Conservation (phyloP, 2,329 filamentous ascomycete species). For the Colletotrichum incanum region DNA sequence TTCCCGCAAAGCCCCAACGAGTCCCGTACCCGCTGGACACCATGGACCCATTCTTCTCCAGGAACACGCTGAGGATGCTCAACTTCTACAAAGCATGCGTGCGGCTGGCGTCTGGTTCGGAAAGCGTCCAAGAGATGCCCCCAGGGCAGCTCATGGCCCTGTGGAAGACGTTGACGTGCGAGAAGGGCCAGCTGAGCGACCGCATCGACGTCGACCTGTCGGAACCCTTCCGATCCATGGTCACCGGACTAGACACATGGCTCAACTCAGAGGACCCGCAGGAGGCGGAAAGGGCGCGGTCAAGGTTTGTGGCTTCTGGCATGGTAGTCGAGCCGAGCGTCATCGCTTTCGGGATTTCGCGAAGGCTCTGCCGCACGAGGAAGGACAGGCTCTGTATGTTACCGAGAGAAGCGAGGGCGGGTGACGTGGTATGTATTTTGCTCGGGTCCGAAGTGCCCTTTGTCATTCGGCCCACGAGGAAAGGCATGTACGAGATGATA, state of each 20-base stretch:
- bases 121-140: constrained; percentile 16
- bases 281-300: constrained; percentile 2
- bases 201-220: constrained; percentile 27
- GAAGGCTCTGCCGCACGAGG: constrained; percentile 16
- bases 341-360: background rate
- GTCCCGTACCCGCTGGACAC: constrained; percentile 1
- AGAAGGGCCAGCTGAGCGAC: constrained; percentile 28
- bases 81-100: constrained; percentile 19
- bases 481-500: constrained; percentile 22
- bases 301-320: background rate
- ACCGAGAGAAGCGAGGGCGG: background rate
- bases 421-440: constrained; percentile 8
- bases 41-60: background rate
- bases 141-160: background rate
- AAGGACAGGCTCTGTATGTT: constrained; percentile 12
- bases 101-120: constrained; percentile 9
- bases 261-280: constrained; percentile 2
- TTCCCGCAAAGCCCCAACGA: background rate
- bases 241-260: constrained; percentile 1
- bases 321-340: constrained; percentile 14
- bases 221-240: constrained; percentile 4
- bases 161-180: constrained; percentile 19
- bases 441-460: constrained; percentile 30
- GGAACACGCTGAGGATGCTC: background rate
- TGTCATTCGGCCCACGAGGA: constrained; percentile 10